Evolutionary conservation across 768 basidiomycete genomes (phyloP).

Genomic region (Mycena pura): DNA sequence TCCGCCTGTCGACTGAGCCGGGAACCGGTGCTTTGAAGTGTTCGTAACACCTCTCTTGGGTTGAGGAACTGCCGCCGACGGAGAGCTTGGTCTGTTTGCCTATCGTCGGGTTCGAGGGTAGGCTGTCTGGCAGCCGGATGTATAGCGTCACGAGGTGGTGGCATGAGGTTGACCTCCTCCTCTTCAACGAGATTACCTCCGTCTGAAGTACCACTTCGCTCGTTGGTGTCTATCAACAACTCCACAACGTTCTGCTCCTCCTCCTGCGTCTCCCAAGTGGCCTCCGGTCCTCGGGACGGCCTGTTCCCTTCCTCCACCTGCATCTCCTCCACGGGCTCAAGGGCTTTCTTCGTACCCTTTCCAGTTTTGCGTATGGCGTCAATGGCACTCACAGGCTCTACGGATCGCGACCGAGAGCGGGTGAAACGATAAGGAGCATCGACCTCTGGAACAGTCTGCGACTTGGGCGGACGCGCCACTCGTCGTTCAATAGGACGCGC

Average conservation of each 20-base stretch:
- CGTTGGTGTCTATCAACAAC: constrained; percentile 10
- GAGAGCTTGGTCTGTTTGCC: constrained; percentile 6
- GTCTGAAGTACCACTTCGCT: constrained; percentile 17
- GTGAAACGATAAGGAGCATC: constrained; percentile 4
- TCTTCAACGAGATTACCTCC: neutral
- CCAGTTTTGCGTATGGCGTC: constrained; percentile 11
- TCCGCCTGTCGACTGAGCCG: constrained; percentile 4
- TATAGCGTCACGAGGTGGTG: constrained; percentile 6
- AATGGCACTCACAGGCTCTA: constrained; percentile 5
- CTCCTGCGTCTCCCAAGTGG: constrained; percentile 17
- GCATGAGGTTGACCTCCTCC: constrained; percentile 1
- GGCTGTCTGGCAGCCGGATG: neutral
- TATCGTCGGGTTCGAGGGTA: constrained; percentile 10
- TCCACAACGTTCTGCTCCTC: constrained; percentile 14
- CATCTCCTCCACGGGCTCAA: constrained; percentile 7
- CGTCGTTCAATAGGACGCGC: neutral
- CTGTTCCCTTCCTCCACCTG: neutral
- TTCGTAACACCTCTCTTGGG: neutral
- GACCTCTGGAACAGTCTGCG: neutral
- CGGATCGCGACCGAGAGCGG: constrained; percentile 2
- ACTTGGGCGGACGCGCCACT: neutral
- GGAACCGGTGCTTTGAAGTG: neutral
- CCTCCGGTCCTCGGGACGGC: constrained; percentile 1
- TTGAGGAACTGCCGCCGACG: neutral
- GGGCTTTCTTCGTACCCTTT: constrained; percentile 6